Conservation (phyloP, 2,329 filamentous ascomycete genomes). For the Dothideomycetidae sp. region DNA sequence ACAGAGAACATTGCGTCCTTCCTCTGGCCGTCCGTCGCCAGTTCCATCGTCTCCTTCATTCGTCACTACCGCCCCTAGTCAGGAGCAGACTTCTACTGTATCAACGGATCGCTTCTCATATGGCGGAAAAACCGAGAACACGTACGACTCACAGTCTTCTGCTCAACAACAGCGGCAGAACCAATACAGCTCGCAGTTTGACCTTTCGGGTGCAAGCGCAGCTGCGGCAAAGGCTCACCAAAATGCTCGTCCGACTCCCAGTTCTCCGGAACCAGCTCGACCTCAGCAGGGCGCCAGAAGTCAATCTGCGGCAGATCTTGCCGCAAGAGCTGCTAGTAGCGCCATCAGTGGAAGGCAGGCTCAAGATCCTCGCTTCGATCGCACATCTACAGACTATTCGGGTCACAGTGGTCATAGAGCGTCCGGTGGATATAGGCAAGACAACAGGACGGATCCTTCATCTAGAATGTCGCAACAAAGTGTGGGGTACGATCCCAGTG, state of each 20-base stretch:
- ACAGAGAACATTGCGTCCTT: slow-evolving; percentile 51
- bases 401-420: slow-evolving; percentile 13
- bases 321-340: slow-evolving; percentile 24
- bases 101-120: slow-evolving; percentile 30
- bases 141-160: slow-evolving; percentile 23
- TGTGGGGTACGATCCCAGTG: slow-evolving; percentile 61
- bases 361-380: slow-evolving; percentile 28
- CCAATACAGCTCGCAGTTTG: slow-evolving; percentile 22
- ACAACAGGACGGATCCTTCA: slow-evolving; percentile 15
- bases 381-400: slow-evolving; percentile 28
- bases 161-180: slow-evolving; percentile 12
- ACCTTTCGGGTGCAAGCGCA: slow-evolving; percentile 7
- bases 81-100: slow-evolving; percentile 23
- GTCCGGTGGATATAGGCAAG: slow-evolving; percentile 18
- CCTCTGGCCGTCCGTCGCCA: slow-evolving; percentile 32
- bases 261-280: slow-evolving; percentile 26
- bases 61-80: slow-evolving; percentile 18
- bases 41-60: slow-evolving; percentile 26
- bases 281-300: slow-evolving; percentile 4
- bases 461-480: slow-evolving; percentile 27
- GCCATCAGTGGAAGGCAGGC: slow-evolving; percentile 30
- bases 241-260: slow-evolving; percentile 2
- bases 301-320: slow-evolving; percentile 14
- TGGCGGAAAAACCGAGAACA: slow-evolving; percentile 26
- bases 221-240: slow-evolving; percentile 26